These are phyloP conservation scores for Pistacia integerrima DNA, from an alignment of 345 rosid genomes.

Conservation along the genomic window DNA sequence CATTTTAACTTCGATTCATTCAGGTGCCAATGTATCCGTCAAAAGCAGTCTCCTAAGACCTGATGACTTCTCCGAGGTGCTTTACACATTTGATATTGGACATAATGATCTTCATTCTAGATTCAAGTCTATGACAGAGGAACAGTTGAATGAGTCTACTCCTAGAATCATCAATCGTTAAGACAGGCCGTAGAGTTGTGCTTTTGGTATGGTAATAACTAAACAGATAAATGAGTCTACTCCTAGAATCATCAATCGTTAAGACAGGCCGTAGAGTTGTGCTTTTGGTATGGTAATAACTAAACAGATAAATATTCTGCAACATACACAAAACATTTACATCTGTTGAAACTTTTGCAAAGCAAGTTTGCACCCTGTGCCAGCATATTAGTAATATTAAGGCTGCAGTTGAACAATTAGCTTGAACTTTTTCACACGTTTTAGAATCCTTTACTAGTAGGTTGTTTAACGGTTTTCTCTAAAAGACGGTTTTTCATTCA, in stretches of 20 bases:
- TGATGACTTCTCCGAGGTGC: conserved; percentile 27
- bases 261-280: conserved; percentile 9
- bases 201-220: background rate
- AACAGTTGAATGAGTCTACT: conserved; percentile 20
- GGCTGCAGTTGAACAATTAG: background rate
- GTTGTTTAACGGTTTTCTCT: background rate
- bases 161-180: conserved; percentile 25
- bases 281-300: background rate
- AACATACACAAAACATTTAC: background rate
- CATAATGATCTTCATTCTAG: conserved; percentile 38
- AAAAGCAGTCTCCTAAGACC: conserved; percentile 21
- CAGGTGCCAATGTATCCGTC: conserved; percentile 13
- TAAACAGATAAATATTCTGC: background rate
- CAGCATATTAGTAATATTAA: background rate
- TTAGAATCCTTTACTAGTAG: background rate
- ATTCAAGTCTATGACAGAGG: conserved; percentile 28
- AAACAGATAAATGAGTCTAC: conserved; percentile 9
- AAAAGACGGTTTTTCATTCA: background rate
- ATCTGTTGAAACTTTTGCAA: background rate
- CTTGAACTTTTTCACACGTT: background rate
- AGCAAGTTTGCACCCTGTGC: background rate
- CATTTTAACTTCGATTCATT: background rate
- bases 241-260: conserved; percentile 25
- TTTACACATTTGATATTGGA: conserved; percentile 46
- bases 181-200: conserved; percentile 14